These are phyloP conservation scores for Nannochloris sp. DNA, from an alignment of 139 green algal species.

Conservation along the genomic window DNA sequence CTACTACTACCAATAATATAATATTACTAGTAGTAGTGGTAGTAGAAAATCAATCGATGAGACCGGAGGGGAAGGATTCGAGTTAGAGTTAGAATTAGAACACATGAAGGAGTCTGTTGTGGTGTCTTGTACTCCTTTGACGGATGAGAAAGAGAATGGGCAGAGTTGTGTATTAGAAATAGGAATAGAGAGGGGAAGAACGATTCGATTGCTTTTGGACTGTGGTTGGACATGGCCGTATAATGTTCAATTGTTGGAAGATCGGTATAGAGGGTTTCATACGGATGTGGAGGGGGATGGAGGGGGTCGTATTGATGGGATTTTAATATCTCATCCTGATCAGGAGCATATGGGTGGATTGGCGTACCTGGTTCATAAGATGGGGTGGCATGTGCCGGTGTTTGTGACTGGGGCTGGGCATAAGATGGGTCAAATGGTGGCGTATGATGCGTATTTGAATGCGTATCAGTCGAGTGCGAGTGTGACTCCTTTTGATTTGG, in stretches of 20 bases:
- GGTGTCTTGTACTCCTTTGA: neutral
- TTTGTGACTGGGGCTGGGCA: slow-evolving; percentile 69
- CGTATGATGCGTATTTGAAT: slow-evolving; percentile 64
- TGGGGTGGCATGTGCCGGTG: slow-evolving; percentile 35
- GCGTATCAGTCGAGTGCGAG: slow-evolving; percentile 41
- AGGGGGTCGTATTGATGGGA: slow-evolving; percentile 4
- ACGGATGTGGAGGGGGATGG: slow-evolving; percentile 16
- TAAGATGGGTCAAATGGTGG: slow-evolving; percentile 78
- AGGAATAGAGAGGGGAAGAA: neutral
- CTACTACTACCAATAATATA: too few species aligned
- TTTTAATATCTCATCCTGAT: slow-evolving; percentile 81
- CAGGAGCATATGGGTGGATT: slow-evolving; percentile 72
- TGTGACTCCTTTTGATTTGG: slow-evolving; percentile 56
- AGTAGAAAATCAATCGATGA: too few species aligned
- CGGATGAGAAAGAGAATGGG: neutral
- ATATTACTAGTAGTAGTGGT: too few species aligned
- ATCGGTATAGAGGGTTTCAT: slow-evolving; percentile 27
- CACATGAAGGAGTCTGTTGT: neutral
- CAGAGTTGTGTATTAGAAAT: neutral
- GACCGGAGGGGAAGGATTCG: too few species aligned
- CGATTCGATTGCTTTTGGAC: slow-evolving; percentile 45
- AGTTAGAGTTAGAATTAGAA: too few species aligned
- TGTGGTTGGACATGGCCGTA: slow-evolving; percentile 83
- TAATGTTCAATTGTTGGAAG: slow-evolving; percentile 41
- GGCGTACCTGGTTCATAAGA: slow-evolving; percentile 56